These are phyloP conservation scores for Penicillium manginii DNA, from an alignment of 495 filamentous ascomycete species.

Conservation along the genomic window DNA sequence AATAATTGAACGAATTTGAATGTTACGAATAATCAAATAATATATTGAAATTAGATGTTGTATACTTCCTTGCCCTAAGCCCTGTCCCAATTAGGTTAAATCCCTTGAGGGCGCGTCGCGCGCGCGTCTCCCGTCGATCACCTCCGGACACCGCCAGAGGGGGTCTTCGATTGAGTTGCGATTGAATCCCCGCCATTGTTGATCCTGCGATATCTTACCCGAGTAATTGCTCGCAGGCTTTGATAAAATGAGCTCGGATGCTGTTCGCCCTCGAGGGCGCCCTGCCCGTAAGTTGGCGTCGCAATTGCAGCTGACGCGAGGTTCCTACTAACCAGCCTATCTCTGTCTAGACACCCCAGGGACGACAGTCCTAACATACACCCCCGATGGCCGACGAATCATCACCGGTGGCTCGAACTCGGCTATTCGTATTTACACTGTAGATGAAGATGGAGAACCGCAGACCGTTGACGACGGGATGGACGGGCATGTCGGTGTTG, in stretches of 20 bases:
- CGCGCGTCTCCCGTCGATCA: slow-evolving; percentile 33
- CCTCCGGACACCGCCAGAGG: slow-evolving; percentile 12
- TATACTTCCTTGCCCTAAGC: slow-evolving; percentile 40
- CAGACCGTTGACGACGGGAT: slow-evolving; percentile 85
- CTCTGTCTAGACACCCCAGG: slow-evolving; percentile 63
- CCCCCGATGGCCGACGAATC: slow-evolving; percentile 67
- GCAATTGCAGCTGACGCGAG: not conserved
- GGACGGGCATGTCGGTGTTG: slow-evolving; percentile 78
- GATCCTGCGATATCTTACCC: not conserved
- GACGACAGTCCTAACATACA: slow-evolving; percentile 67
- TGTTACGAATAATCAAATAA: not conserved
- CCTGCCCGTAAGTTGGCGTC: slow-evolving; percentile 45
- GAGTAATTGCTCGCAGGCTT: not conserved
- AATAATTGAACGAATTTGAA: too few species aligned
- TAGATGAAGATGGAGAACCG: slow-evolving; percentile 88
- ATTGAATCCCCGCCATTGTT: slow-evolving; percentile 1
- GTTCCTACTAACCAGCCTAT: slow-evolving; percentile 17
- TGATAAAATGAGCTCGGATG: slow-evolving; percentile 40
- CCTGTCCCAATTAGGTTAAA: slow-evolving; percentile 41
- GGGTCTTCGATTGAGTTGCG: slow-evolving; percentile 5
- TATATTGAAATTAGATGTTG: not conserved
- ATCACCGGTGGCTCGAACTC: slow-evolving; percentile 91
- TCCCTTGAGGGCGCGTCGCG: slow-evolving; percentile 28
- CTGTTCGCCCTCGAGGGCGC: slow-evolving; percentile 46
- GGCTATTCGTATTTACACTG: slow-evolving; percentile 85